A percentile compares a stretch with the other conserved stretches of the same genome.
Conservation (phyloP, 2,329 filamentous ascomycete species). For the Trichocomaceae sp. region DNA sequence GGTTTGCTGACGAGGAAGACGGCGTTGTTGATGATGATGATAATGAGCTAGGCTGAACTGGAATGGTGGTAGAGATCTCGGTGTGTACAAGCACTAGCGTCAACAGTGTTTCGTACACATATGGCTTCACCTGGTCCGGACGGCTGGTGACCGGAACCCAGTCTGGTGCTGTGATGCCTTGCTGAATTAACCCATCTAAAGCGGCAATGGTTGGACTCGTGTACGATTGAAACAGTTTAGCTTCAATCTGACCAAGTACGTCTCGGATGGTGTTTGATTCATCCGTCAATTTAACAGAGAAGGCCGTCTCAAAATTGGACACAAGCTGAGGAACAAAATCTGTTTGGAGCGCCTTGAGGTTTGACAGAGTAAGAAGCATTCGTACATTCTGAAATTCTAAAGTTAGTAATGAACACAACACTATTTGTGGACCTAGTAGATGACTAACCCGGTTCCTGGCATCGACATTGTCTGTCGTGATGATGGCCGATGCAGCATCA, state of each 20-base stretch:
- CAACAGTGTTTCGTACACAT: conserved; percentile 82
- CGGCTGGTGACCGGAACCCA: conserved; percentile 60
- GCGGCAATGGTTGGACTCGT: conserved; percentile 66
- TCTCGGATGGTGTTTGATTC: conserved; percentile 89
- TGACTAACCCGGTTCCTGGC: conserved; percentile 46
- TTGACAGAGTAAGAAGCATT: conserved; percentile 88
- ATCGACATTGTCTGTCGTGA: conserved; percentile 47
- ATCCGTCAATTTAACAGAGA: conserved; percentile 88
- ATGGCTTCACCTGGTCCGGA: conserved; percentile 73
- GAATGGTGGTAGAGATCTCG: conserved; percentile 73
- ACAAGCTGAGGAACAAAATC: conserved; percentile 84
- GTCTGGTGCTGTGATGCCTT: conserved; percentile 61
- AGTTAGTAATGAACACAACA: conserved; percentile 1
- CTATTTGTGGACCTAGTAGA: background rate
- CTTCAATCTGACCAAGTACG: conserved; percentile 83
- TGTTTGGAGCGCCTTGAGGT: conserved; percentile 74
- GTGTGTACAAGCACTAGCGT: conserved; percentile 85
- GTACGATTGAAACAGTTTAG: conserved; percentile 86
- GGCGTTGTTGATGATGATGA: conserved; percentile 64
- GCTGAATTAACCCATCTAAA: conserved; percentile 63
- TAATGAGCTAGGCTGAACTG: conserved; percentile 61
- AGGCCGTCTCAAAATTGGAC: conserved; percentile 84
- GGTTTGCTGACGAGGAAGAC: conserved; percentile 56
- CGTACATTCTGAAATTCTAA: conserved; percentile 63
- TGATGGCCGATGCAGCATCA: conserved; percentile 34